Percentiles rank a stretch among this genome's conserved stretches.
These are phyloP conservation scores for Oryza meridionalis DNA, from an alignment of 176 grass and related monocot genomes.

Conservation along the genomic window DNA sequence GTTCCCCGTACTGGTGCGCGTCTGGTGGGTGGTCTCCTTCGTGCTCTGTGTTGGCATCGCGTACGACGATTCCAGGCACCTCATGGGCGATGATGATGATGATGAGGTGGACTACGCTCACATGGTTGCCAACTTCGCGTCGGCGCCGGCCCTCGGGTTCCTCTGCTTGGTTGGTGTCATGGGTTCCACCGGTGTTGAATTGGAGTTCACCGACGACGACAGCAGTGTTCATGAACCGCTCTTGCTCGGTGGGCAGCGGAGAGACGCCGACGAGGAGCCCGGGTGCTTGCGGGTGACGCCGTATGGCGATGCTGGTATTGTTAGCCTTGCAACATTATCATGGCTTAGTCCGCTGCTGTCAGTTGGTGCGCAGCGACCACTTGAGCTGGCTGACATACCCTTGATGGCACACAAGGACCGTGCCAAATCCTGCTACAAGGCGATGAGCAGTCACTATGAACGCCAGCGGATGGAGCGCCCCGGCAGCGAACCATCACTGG, in stretches of 20 bases:
- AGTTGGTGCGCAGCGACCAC: constrained; percentile 67
- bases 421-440: constrained; percentile 82
- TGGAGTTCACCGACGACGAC: constrained; percentile 48
- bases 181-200: constrained; percentile 71
- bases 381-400: constrained; percentile 86
- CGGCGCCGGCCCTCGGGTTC: constrained; percentile 66
- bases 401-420: constrained; percentile 76
- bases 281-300: constrained; percentile 78
- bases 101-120: constrained; percentile 52
- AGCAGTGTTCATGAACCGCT: constrained; percentile 60
- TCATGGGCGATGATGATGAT: constrained; percentile 38
- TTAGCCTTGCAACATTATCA: constrained; percentile 72
- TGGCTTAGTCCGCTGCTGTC: constrained; percentile 78
- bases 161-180: constrained; percentile 68
- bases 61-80: constrained; percentile 45
- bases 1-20: constrained; percentile 69
- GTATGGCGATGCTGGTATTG: constrained; percentile 64
- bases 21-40: constrained; percentile 94
- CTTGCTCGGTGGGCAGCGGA: constrained; percentile 43
- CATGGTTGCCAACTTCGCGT: constrained; percentile 68
- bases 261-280: constrained; percentile 53
- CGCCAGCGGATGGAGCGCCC: constrained; percentile 57
- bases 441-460: constrained; percentile 70
- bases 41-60: constrained; percentile 62
- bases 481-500: constrained; percentile 52